Percentiles rank a stretch among this genome's conserved stretches.
Conservation (phyloP, 2,329 filamentous ascomycete genomes). For the Penicillium sp. region DNA sequence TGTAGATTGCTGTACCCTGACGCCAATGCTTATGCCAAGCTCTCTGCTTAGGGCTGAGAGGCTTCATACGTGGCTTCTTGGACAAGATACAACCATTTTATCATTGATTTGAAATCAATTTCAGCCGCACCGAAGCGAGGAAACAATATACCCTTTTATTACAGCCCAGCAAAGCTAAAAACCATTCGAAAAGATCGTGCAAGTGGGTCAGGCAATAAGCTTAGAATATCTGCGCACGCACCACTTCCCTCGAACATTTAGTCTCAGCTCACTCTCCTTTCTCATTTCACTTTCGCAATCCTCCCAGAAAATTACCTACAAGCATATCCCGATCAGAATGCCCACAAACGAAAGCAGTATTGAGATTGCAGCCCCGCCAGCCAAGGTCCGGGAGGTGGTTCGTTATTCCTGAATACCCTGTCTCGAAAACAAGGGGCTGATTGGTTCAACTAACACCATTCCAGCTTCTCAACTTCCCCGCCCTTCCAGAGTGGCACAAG, state of each 20-base stretch:
- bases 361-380: conserved; percentile 28
- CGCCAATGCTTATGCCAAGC: not conserved
- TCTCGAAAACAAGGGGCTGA: not conserved
- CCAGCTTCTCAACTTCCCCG: conserved; percentile 31
- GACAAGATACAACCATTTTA: not conserved
- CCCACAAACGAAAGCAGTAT: conserved; percentile 26
- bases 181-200: no score
- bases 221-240: conserved; percentile 4
- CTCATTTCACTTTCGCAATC: not conserved
- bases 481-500: conserved; percentile 31
- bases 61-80: not conserved
- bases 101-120: not conserved
- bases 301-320: not conserved
- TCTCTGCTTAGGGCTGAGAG: not conserved
- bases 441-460: not conserved
- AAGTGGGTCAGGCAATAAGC: conserved; percentile 2
- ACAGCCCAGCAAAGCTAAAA: no score
- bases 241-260: not conserved
- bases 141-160: no score
- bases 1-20: no score
- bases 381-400: conserved; percentile 34
- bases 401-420: conserved; percentile 7
- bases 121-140: no score
- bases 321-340: conserved; percentile 15
- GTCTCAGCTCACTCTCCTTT: not conserved